Conservation (phyloP, 805 yeast species). For the Wickerhamiella musiphila region DNA sequence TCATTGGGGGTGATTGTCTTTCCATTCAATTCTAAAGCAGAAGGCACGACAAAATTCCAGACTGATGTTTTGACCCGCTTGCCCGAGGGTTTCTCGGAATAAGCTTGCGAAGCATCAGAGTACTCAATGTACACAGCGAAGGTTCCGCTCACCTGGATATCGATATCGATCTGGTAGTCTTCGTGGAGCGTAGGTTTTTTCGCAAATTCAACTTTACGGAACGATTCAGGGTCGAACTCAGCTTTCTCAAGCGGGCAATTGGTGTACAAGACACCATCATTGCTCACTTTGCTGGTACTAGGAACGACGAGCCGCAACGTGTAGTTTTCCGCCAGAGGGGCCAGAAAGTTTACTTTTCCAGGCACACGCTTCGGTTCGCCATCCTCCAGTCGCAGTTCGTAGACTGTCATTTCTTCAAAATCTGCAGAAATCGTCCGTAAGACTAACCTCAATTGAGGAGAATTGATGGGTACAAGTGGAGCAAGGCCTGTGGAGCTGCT, state of each 20-base stretch:
- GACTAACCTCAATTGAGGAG: no score
- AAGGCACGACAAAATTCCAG: conserved; percentile 59
- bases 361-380: conserved; percentile 19
- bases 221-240: conserved; percentile 39
- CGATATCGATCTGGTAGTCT: conserved; percentile 44
- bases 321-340: conserved; percentile 25
- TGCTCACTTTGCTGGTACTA: conserved; percentile 58
- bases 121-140: conserved; percentile 58
- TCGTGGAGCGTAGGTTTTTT: conserved; percentile 35
- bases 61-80: conserved; percentile 36
- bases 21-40: conserved; percentile 42
- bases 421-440: no score
- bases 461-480: no score
- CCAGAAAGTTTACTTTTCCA: conserved; percentile 24
- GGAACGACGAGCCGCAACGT: conserved; percentile 43
- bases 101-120: conserved; percentile 17
- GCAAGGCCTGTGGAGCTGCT: no score
- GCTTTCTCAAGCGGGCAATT: conserved; percentile 42
- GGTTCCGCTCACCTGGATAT: conserved; percentile 59
- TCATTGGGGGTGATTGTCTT: conserved; percentile 54
- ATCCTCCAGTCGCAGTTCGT: conserved; percentile 15
- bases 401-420: conserved; percentile 2
- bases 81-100: conserved; percentile 16
- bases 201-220: conserved; percentile 31
- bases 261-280: conserved; percentile 55